These are phyloP conservation scores for Amauroascus niger DNA, from an alignment of 2,329 filamentous ascomycete species.

Conservation along the genomic window DNA sequence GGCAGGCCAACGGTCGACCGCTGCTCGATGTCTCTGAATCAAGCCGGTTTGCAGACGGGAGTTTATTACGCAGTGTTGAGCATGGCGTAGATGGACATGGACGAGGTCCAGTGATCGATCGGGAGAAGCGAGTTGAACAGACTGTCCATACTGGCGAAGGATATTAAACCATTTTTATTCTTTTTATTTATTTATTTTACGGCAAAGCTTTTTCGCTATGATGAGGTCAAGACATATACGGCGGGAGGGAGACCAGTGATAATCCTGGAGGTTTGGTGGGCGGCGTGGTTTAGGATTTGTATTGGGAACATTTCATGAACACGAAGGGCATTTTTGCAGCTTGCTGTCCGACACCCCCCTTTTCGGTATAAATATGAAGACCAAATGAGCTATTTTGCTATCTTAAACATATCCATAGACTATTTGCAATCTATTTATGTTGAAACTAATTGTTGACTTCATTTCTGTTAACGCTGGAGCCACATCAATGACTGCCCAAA, in stretches of 20 bases:
- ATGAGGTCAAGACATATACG: too few species aligned
- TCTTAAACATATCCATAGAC: too few species aligned
- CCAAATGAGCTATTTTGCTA: background rate
- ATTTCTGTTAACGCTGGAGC: too few species aligned
- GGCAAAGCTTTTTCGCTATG: too few species aligned
- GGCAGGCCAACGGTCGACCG: constrained; percentile 30
- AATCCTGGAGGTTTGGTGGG: too few species aligned
- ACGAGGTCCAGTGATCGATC: constrained; percentile 10
- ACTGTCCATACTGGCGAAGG: constrained; percentile 8
- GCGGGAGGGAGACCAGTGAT: too few species aligned
- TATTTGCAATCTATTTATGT: too few species aligned
- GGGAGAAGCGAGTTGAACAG: constrained; percentile 1
- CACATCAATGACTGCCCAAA: background rate
- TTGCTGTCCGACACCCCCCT: too few species aligned
- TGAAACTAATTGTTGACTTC: background rate
- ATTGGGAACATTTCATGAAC: too few species aligned
- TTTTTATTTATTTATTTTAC: too few species aligned
- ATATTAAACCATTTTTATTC: constrained; percentile 1
- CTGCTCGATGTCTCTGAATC: constrained; percentile 36
- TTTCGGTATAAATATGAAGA: background rate
- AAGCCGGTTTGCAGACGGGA: constrained; percentile 39
- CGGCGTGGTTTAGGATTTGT: too few species aligned
- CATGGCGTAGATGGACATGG: constrained; percentile 13
- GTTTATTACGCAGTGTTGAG: constrained; percentile 34
- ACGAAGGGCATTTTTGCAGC: too few species aligned